Base-by-base conservation (phyloP, 805 yeast species). In the Saccharomycopsis malanga region DNA sequence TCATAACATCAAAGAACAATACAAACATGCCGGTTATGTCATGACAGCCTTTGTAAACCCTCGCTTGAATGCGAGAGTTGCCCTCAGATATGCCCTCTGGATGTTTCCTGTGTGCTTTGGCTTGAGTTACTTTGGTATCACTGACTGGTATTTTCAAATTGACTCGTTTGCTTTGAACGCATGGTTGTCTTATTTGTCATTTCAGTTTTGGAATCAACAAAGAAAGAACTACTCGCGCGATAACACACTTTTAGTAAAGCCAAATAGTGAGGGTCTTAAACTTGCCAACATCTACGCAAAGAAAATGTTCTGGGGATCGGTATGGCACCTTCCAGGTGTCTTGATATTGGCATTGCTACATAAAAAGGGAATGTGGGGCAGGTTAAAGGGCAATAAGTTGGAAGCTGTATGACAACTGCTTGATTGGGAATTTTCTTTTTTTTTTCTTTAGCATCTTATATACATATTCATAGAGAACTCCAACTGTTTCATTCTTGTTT, bases 31-130 rank as follows among this genome's bases (percentile, higher is more conserved):
- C 0, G 98, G 98, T 0, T 93, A 93, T 64, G 88, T 87, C n/a
- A 93, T 93, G 98, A 76, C 97, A 0, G 95, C 96, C 0, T 89
- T 85, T 68, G 89, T 81, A 53, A 86, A 91, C 58, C 98, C 99
- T 2, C 77, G 76, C 49, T 68, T 93, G 43, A 93, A 93, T 61
- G 97, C 98, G 0, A 71, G 98, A 42, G 98, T 93, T 1, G 89
- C 96, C 1, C 71, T 93, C 43, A 70, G 98, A 39, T 91, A 93
- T 60, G 83, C 98, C 0, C 53, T 91, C n/a, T 68, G 85, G 50
- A 88, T 93, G 96, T 85, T 93, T 65, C 98, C 98, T 2, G 68
- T 93, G 34, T 93, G 98, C 63, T 74, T 79, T 59, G 95, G 94
- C 1, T 65, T 93, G 50, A 70, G 83, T 39, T 86, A 84, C 61